phyloP scores from a whole-genome alignment of 257 asterid species.

The Solanum virginianum region DNA sequence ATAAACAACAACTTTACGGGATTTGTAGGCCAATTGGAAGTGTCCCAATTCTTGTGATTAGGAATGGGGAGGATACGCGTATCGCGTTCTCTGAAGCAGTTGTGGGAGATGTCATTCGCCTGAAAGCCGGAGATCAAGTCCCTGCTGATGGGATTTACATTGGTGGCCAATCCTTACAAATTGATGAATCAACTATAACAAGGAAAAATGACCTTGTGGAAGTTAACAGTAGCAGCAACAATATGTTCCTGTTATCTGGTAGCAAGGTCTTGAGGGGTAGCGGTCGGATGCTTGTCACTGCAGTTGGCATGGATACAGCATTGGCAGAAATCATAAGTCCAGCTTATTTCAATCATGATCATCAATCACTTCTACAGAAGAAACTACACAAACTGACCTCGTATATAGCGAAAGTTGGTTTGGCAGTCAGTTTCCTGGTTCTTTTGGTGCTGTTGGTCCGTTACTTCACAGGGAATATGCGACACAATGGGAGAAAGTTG shows the following conservation, averaged over 20 bases:
- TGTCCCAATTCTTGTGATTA: conserved; percentile 22
- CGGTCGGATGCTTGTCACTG: conserved; percentile 36
- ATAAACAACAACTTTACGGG: conserved; percentile 34
- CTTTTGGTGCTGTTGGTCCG: conserved; percentile 33
- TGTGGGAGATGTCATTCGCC: conserved; percentile 40
- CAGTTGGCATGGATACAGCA: conserved; percentile 44
- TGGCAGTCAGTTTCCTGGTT: conserved; percentile 31
- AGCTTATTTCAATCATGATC: conserved; percentile 12
- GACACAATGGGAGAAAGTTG: conserved; percentile 1
- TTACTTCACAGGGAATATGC: conserved; percentile 46
- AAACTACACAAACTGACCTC: conserved; percentile 30
- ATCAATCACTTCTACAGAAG: conserved; percentile 42
- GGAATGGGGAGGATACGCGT: conserved; percentile 24
- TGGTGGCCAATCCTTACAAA: conserved; percentile 22
- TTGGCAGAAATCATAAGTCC: conserved; percentile 51
- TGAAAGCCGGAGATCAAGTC: conserved; percentile 43
- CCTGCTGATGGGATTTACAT: conserved; percentile 58
- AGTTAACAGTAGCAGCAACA: conserved; percentile 13
- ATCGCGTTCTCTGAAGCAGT: conserved; percentile 34
- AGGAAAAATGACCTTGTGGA: conserved; percentile 24
- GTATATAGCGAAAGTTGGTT: conserved; percentile 34
- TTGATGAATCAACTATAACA: conserved; percentile 44
- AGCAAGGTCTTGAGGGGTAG: conserved; percentile 43
- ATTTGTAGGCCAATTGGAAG: conserved; percentile 32
- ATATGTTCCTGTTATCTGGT: conserved; percentile 43